A percentile compares a stretch with the other conserved stretches of the same genome.
phyloP scores from a whole-genome alignment of 2,329 filamentous ascomycete genomes.

The Claviceps maximensis region DNA sequence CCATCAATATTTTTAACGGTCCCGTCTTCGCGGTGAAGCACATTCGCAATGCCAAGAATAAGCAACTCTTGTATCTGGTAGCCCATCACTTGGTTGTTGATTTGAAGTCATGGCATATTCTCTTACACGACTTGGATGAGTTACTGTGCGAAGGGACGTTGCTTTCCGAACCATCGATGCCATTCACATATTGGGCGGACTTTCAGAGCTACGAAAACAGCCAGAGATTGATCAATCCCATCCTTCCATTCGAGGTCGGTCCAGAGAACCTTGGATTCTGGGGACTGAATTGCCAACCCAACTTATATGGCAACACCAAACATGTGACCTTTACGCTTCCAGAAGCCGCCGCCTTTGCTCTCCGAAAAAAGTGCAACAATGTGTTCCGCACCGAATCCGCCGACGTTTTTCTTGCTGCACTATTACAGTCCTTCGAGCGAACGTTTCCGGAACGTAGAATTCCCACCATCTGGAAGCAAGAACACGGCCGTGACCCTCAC shows the following conservation, averaged over 20 bases:
- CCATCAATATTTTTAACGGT: conserved; percentile 35
- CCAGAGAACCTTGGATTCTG: conserved; percentile 33
- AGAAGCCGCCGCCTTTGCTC: conserved; percentile 26
- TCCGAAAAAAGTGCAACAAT: conserved; percentile 29
- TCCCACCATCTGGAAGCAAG: conserved; percentile 42
- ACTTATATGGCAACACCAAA: conserved; percentile 31
- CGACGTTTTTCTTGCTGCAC: conserved; percentile 40
- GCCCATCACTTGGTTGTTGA: conserved; percentile 41
- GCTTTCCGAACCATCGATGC: conserved; percentile 29
- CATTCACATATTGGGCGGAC: conserved; percentile 37
- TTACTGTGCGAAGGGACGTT: conserved; percentile 31
- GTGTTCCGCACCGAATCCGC: conserved; percentile 37
- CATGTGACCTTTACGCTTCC: conserved; percentile 30
- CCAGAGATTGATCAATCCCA: conserved; percentile 15
- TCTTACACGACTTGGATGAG: conserved; percentile 37
- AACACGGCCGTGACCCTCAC: conserved; percentile 33
- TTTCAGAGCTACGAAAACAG: conserved; percentile 27
- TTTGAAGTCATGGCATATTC: conserved; percentile 35
- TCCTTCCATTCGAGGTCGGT: conserved; percentile 26
- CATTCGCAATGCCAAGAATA: conserved; percentile 30
- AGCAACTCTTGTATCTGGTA: conserved; percentile 34
- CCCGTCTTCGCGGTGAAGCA: conserved; percentile 38
- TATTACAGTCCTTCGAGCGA: conserved; percentile 41
- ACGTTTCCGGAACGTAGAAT: conserved; percentile 37
- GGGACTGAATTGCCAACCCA: conserved; percentile 27